Percentiles rank a stretch among this genome's conserved stretches.
phyloP scores from a whole-genome alignment of 805 yeast genomes.

The Cyberlindnera euphorbiiphila region DNA sequence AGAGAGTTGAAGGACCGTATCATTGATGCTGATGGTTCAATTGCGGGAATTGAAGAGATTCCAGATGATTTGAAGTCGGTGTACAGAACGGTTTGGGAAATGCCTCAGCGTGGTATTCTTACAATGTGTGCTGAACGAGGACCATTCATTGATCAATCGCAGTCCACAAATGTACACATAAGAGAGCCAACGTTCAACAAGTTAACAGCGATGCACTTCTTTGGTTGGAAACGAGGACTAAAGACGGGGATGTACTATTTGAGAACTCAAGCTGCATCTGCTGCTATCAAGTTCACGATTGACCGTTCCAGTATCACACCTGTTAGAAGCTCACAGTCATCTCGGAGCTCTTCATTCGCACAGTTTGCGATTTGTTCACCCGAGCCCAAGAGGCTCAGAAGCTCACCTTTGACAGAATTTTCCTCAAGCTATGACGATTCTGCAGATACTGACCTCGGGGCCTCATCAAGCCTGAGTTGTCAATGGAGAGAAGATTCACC shows the following conservation, averaged over 20 bases:
- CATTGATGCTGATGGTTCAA: slow-evolving; percentile 76
- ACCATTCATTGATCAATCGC: slow-evolving; percentile 88
- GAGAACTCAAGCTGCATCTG: slow-evolving; percentile 95
- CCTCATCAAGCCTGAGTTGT: slow-evolving; percentile 4
- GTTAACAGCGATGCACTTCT: slow-evolving; percentile 95
- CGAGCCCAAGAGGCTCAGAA: background rate
- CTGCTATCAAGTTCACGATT: slow-evolving; percentile 89
- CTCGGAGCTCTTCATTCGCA: background rate
- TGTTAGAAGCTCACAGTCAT: background rate
- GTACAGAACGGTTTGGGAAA: slow-evolving; percentile 87
- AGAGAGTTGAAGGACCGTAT: slow-evolving; percentile 73
- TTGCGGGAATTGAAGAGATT: slow-evolving; percentile 66
- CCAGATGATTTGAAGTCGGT: slow-evolving; percentile 70
- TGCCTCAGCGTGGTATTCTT: slow-evolving; percentile 73
- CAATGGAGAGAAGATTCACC: slow-evolving; percentile 5
- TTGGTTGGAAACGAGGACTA: slow-evolving; percentile 97
- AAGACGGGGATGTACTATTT: slow-evolving; percentile 98
- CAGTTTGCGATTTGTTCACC: background rate
- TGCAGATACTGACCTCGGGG: too few species aligned
- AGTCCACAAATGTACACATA: slow-evolving; percentile 84
- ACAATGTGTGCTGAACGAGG: slow-evolving; percentile 84
- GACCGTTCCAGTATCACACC: slow-evolving; percentile 31
- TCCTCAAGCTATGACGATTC: too few species aligned
- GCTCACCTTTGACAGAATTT: slow-evolving; percentile 1
- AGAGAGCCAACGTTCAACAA: slow-evolving; percentile 93